Conservation (phyloP, 495 filamentous ascomycete genomes). For the Penicillium cosmopolitanum region DNA sequence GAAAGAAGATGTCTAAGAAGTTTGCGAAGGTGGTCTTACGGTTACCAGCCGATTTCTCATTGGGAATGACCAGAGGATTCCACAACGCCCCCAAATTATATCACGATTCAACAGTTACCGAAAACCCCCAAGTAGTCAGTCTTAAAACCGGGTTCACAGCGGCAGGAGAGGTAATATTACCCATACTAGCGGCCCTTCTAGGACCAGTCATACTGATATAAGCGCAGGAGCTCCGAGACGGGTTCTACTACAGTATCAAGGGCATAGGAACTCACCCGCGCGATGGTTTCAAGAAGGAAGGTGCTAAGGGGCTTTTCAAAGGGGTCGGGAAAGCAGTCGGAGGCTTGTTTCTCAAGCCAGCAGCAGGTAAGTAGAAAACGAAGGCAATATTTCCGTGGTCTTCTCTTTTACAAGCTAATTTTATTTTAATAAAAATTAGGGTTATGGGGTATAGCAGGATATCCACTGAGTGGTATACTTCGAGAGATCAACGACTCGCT, state of each 20-base stretch:
- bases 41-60: conserved; percentile 78
- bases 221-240: conserved; percentile 63
- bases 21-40: conserved; percentile 73
- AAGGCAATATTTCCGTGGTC: neutral
- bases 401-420: neutral
- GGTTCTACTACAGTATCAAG: conserved; percentile 71
- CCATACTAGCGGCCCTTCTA: neutral
- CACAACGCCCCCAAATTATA: conserved; percentile 83
- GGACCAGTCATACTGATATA: neutral
- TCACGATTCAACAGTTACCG: conserved; percentile 72
- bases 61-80: conserved; percentile 79
- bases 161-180: conserved; percentile 57
- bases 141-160: conserved; percentile 70
- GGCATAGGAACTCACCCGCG: conserved; percentile 75
- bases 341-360: conserved; percentile 70
- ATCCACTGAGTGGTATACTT: conserved; percentile 74
- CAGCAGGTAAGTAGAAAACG: conserved; percentile 55
- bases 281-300: conserved; percentile 68
- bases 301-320: conserved; percentile 70
- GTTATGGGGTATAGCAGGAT: conserved; percentile 69
- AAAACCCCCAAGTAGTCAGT: conserved; percentile 69
- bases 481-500: conserved; percentile 64
- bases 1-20: conserved; percentile 46
- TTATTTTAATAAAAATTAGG: conserved; percentile 29
- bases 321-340: conserved; percentile 77